phyloP scores from a whole-genome alignment of 2,329 filamentous ascomycete species.

The Cercospora sp. region DNA sequence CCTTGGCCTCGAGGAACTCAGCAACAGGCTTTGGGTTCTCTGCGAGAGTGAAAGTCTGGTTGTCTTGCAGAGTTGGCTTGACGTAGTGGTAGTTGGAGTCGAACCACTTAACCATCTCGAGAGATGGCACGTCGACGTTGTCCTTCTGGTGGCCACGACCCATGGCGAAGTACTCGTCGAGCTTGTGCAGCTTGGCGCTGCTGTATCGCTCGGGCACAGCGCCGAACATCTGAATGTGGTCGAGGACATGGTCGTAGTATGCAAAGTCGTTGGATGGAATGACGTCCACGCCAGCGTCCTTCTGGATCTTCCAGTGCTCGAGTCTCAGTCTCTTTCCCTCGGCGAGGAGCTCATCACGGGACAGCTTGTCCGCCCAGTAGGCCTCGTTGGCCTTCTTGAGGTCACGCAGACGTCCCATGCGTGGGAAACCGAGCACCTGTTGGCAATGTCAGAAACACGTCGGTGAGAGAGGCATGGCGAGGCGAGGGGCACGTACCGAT shows the following conservation, averaged over 20 bases:
- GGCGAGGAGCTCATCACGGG: slow-evolving; percentile 81
- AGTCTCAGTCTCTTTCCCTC: slow-evolving; percentile 97
- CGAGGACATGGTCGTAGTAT: slow-evolving; percentile 95
- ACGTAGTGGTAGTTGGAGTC: slow-evolving; percentile 99
- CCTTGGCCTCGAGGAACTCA: slow-evolving; percentile 97
- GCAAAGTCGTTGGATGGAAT: slow-evolving; percentile 99
- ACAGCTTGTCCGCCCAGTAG: slow-evolving; percentile 95
- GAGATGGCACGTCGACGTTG: slow-evolving; percentile 81
- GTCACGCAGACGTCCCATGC: slow-evolving; percentile 97
- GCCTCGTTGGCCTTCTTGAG: slow-evolving; percentile 99
- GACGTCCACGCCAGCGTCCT: slow-evolving; percentile 94
- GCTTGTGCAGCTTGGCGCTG: slow-evolving; percentile 77
- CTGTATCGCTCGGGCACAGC: slow-evolving; percentile 91
- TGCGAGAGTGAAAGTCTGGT: slow-evolving; percentile 90
- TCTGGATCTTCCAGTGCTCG: slow-evolving; percentile 99
- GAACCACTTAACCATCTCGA: slow-evolving; percentile 99
- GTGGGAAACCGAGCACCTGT: slow-evolving; percentile 87
- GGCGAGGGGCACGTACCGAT: slow-evolving; percentile 44
- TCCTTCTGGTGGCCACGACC: slow-evolving; percentile 97
- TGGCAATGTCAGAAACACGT: slow-evolving; percentile 31
- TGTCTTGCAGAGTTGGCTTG: slow-evolving; percentile 96
- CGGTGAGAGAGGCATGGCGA: neutral
- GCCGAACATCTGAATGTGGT: slow-evolving; percentile 97
- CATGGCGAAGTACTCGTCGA: slow-evolving; percentile 99
- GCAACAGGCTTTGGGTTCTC: slow-evolving; percentile 87